phyloP scores from a whole-genome alignment of 371 early-diverging fungal species.

The Mortierella sp. region DNA sequence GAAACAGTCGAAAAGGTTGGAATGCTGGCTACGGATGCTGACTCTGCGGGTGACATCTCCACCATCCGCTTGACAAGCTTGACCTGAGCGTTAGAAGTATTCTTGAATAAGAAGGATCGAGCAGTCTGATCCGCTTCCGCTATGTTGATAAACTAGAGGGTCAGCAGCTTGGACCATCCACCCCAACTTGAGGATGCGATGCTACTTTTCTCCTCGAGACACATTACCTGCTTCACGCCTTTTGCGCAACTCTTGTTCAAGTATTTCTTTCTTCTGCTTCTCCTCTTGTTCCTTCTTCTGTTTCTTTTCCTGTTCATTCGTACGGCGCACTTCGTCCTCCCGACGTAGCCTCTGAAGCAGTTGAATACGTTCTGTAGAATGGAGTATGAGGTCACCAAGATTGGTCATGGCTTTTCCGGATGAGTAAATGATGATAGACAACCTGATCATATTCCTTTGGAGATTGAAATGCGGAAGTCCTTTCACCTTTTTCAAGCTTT shows the following conservation, averaged over 20 bases:
- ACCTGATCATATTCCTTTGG: not conserved
- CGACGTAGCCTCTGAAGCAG: conserved; percentile 32
- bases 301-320: conserved; percentile 8
- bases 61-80: conserved; percentile 34
- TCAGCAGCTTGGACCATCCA: not conserved
- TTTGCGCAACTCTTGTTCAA: conserved; percentile 31
- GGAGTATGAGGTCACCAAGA: not conserved
- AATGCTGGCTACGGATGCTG: conserved; percentile 3
- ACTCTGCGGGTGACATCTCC: conserved; percentile 21
- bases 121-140: conserved; percentile 42
- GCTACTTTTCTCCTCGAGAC: too few relatives aligned
- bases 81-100: conserved; percentile 12
- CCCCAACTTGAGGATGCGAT: too few relatives aligned
- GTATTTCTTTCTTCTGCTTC: conserved; percentile 14
- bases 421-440: not conserved
- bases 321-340: conserved; percentile 46
- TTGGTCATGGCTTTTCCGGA: too few relatives aligned
- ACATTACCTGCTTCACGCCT: conserved; percentile 38
- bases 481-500: conserved; percentile 36
- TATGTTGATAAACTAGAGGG: not conserved
- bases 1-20: conserved; percentile 17
- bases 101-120: conserved; percentile 35
- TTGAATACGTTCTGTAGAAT: conserved; percentile 29
- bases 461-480: too few relatives aligned
- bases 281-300: too few relatives aligned